Base-by-base conservation (phyloP, 345 rosid genomes). In the Lenwebbia sp. region DNA sequence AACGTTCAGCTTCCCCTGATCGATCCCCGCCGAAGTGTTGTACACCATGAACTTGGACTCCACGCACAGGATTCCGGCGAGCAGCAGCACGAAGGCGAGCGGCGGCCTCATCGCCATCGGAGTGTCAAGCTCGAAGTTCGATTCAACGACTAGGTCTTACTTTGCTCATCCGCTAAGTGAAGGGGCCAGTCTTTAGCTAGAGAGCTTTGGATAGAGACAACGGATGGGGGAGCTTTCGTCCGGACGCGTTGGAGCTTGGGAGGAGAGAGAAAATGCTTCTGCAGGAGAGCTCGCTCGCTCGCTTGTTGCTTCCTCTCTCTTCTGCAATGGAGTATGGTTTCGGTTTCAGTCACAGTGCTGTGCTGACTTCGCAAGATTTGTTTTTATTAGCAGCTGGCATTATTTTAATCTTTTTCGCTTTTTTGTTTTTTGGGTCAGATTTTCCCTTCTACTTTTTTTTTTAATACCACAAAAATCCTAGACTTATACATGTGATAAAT, bases 1-100 rank as follows among this genome's bases (percentile, higher is more conserved):
- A 87, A 96, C 99, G 85, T 97, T 97, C 86, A 97, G 94, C 89
- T 97, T 97, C 82, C 91, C 93, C 7, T 95, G 91, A 83, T 93
- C 98, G 40, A 94, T 89, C 55, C 94, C 87, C 83, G 93, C 93
- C n/a, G 98, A 93, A 85, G 99, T 97, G 91, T 97, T 94, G 88
- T 96, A 97, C 51, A 88, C 94, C 90, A 90, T 94, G 92, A 88
- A 96, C 93, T 91, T 92, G 49, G 98, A 91, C 88, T 94, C 95
- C 25, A 86, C 93, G 40, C 87, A 82, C 75, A 91, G 91, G 83
- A 89, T 82, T 50, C 90, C 93, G 86, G 90, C 30, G 25, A 91
- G 50, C 56, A 90, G 54, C 55, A 91, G 56, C 74, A 86, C 82
- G 81, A 7, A 86, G 3, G 88, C 83, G 33, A 86, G 50, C 82